Base-by-base conservation (phyloP, 2,329 filamentous ascomycete species). In the Cordyceps fumosorosea region DNA sequence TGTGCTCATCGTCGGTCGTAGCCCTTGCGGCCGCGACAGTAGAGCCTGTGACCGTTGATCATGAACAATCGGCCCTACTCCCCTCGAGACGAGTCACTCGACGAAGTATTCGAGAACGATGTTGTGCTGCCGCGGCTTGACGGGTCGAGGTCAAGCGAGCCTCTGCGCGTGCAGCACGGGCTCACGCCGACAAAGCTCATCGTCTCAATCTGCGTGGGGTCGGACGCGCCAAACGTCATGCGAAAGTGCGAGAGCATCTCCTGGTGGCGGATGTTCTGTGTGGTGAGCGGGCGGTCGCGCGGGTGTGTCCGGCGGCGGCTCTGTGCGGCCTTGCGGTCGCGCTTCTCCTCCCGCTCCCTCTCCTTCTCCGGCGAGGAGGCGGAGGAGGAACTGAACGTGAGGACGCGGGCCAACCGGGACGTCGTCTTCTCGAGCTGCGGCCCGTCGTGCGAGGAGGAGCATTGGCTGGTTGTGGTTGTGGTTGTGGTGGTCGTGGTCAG, bases 241-340 rank as follows among this genome's bases (percentile, higher is more conserved):
- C 73, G 76, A 71, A 79, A 81, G 62, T 75, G 70, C 63, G 73
- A 73, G 44, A 82, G 72, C 69, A 78, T 73, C 70, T 80, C 76
- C 67, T 80, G 79, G 67, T 81, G 76, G 60, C 73, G 72, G 20
- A 80, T 71, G 68, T 81, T 80, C 58, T 77, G 73, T 62, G 75
- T 72, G 10, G 76, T 80, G 56, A 80, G 71, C 29, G 77, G 77
- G 66, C 75, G 73, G 69, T 80, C 77, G 70, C 76, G 76, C 7
- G 78, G 78, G 66, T 81, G 77, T 20, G 70, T 62, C 55, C 65
- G 65, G 42, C 63, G 50, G 16, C 59, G 42, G 44, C 32, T 60
- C 53, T 64, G 65, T 34, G 64, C 61, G 32, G 60, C 60, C 60
- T 64, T 66, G 51, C 55, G 60, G n/a, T 60, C 64, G 52, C 64